phyloP scores from a whole-genome alignment of 2,329 filamentous ascomycete species.

The Ambrosiella cleistominuta region DNA sequence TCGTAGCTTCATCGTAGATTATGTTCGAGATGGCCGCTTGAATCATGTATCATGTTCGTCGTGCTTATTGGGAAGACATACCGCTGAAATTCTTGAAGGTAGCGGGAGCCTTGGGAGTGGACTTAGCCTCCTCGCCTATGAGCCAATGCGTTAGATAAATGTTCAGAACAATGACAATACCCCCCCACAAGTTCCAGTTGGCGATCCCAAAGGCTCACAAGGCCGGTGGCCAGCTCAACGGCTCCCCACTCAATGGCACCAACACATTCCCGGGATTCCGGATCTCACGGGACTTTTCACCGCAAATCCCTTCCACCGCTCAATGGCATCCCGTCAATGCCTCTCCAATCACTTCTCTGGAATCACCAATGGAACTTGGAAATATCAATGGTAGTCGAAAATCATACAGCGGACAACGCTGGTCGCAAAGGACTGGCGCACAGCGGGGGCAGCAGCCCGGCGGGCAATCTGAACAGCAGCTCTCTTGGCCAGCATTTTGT shows the following conservation, averaged over 20 bases:
- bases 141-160: conserved; percentile 2
- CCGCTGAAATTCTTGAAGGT: conserved; percentile 30
- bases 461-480: conserved; percentile 42
- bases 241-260: no score
- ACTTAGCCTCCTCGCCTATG: conserved; percentile 15
- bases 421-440: conserved; percentile 42
- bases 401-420: conserved; percentile 42
- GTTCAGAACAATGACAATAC: neutral
- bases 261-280: no score
- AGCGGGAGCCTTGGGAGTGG: conserved; percentile 22
- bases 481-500: conserved; percentile 46
- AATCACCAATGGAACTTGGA: neutral
- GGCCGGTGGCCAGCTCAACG: no score
- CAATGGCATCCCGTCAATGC: neutral
- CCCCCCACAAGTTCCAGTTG: neutral
- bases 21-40: neutral
- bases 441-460: conserved; percentile 33
- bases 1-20: neutral
- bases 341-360: neutral
- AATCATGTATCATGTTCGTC: neutral
- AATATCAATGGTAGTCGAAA: conserved; percentile 13
- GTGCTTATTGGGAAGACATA: conserved; percentile 20
- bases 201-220: no score
- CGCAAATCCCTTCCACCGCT: neutral
- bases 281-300: neutral